A percentile compares a stretch with the other conserved stretches of the same genome.
phyloP scores from a whole-genome alignment of 495 filamentous ascomycete species.

The Aspergillus bridgeri region DNA sequence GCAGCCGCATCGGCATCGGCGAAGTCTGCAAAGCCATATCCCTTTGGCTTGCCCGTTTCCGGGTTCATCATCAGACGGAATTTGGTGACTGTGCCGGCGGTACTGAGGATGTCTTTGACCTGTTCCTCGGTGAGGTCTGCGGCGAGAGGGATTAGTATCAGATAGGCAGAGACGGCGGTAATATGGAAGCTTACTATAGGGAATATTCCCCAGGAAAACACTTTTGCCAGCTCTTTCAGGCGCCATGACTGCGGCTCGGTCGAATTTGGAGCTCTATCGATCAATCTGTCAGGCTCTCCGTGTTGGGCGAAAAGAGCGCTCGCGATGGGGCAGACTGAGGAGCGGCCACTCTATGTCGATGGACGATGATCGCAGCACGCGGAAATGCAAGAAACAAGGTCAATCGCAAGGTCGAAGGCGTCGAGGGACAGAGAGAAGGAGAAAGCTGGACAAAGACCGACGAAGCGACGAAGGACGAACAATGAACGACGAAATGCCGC shows the following conservation, averaged over 20 bases:
- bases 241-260: slow-evolving; percentile 37
- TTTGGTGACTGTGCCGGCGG: slow-evolving; percentile 82
- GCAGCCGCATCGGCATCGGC: slow-evolving; percentile 86
- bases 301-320: slow-evolving; percentile 14
- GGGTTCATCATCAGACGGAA: slow-evolving; percentile 95
- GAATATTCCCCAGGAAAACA: slow-evolving; percentile 84
- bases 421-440: neutral
- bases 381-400: neutral
- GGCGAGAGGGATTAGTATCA: slow-evolving; percentile 14
- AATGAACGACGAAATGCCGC: slow-evolving; percentile 1
- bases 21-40: slow-evolving; percentile 95
- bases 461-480: neutral
- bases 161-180: neutral
- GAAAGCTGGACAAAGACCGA: neutral
- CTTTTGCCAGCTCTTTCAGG: slow-evolving; percentile 56
- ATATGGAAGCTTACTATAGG: slow-evolving; percentile 49
- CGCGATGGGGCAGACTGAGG: neutral
- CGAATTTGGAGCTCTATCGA: neutral
- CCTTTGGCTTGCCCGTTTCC: slow-evolving; percentile 91
- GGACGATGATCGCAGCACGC: neutral
- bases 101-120: slow-evolving; percentile 85
- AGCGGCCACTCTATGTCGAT: neutral
- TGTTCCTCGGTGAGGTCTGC: slow-evolving; percentile 90
- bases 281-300: neutral
- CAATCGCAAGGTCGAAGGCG: neutral